A percentile compares a stretch with the other conserved stretches of the same genome.
phyloP scores from a whole-genome alignment of 495 filamentous ascomycete genomes.

The Xylaria castorea region DNA sequence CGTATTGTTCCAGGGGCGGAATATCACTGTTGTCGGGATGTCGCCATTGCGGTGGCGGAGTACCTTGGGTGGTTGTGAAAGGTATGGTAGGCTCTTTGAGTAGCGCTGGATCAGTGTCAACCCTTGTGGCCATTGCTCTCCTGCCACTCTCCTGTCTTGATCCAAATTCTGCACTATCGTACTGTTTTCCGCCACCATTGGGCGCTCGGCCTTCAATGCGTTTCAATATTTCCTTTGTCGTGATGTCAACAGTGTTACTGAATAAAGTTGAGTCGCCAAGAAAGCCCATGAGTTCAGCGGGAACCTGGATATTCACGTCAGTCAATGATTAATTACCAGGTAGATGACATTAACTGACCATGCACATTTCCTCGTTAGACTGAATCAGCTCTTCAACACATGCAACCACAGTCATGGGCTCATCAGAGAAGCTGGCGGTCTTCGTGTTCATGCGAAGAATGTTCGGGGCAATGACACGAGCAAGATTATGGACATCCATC shows the following conservation, averaged over 20 bases:
- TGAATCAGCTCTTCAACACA: slow-evolving; percentile 88
- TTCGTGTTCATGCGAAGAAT: slow-evolving; percentile 80
- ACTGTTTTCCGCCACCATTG: slow-evolving; percentile 61
- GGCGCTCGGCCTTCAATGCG: slow-evolving; percentile 79
- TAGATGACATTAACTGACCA: slow-evolving; percentile 66
- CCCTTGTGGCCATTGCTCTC: slow-evolving; percentile 57
- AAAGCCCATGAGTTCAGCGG: slow-evolving; percentile 86
- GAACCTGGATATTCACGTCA: slow-evolving; percentile 67
- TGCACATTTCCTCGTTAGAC: slow-evolving; percentile 94
- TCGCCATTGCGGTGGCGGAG: slow-evolving; percentile 54
- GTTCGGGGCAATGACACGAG: slow-evolving; percentile 98
- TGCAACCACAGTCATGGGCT: slow-evolving; percentile 90
- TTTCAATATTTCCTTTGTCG: slow-evolving; percentile 95
- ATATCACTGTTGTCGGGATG: slow-evolving; percentile 46
- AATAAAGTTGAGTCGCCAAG: slow-evolving; percentile 84
- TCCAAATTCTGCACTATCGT: slow-evolving; percentile 63
- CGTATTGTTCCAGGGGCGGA: slow-evolving; percentile 42
- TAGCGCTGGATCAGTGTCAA: slow-evolving; percentile 79
- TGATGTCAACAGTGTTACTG: slow-evolving; percentile 81
- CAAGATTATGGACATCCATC: slow-evolving; percentile 98
- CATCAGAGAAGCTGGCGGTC: slow-evolving; percentile 70
- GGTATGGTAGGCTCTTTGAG: slow-evolving; percentile 67
- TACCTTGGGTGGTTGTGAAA: slow-evolving; percentile 45
- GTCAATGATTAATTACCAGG: slow-evolving; percentile 19
- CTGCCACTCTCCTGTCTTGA: slow-evolving; percentile 52